Conservation (phyloP, 2,329 filamentous ascomycete species). For the Aureobasidium leucospermi region DNA sequence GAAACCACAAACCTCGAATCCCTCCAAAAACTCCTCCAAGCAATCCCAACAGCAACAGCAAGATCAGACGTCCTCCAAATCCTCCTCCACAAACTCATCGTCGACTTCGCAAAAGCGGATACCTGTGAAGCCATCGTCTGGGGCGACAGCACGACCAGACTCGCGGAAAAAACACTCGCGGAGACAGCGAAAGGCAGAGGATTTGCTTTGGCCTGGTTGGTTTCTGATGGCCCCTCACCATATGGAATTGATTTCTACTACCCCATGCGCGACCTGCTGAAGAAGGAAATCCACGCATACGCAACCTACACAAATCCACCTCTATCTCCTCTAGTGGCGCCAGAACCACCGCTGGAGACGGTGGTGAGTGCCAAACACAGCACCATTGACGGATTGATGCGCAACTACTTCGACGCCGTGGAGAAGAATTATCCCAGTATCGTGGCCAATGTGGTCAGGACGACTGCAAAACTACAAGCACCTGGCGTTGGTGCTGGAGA, state of each 20-base stretch:
- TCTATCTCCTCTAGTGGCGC: conserved; percentile 30
- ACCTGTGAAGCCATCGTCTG: conserved; percentile 67
- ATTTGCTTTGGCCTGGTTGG: conserved; percentile 71
- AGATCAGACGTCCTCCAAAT: conserved; percentile 65
- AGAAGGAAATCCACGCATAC: conserved; percentile 69
- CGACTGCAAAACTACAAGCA: conserved; percentile 69
- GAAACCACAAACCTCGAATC: conserved; percentile 17
- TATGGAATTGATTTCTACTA: conserved; percentile 61
- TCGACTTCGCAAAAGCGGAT: conserved; percentile 53
- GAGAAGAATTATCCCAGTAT: conserved; percentile 83
- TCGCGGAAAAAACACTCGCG: conserved; percentile 77
- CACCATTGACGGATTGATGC: conserved; percentile 87
- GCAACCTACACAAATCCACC: conserved; percentile 33
- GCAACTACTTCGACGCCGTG: conserved; percentile 78
- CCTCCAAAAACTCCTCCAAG: conserved; percentile 49
- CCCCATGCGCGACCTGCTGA: conserved; percentile 76
- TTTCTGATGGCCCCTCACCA: conserved; percentile 64
- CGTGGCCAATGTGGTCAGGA: conserved; percentile 91
- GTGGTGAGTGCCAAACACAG: conserved; percentile 63
- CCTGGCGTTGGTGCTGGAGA: conserved; percentile 29
- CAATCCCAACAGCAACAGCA: conserved; percentile 66
- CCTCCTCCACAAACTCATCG: conserved; percentile 64
- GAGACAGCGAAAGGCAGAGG: conserved; percentile 90
- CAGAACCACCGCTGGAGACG: conserved; percentile 25
- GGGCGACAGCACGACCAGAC: conserved; percentile 77